A percentile compares a stretch with the other conserved stretches of the same genome.
Evolutionary conservation across 768 basidiomycete species (phyloP).

Genomic region (Hypholoma fasciculare): DNA sequence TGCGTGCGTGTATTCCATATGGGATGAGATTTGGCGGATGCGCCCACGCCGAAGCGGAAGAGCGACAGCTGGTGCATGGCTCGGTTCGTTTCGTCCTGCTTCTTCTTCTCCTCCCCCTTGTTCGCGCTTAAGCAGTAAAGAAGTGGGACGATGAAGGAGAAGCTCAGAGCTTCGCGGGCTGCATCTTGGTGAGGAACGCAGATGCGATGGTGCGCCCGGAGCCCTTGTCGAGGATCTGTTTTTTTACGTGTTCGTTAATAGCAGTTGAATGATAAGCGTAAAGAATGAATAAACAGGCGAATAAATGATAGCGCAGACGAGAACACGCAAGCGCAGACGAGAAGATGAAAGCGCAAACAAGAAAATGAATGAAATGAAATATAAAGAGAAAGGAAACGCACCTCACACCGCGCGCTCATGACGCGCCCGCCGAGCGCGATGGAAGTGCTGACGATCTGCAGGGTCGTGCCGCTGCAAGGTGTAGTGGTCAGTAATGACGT

Average conservation of each 20-base stretch:
- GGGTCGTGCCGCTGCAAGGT: conserved; percentile 48
- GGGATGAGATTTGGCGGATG: too few species aligned
- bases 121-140: too few species aligned
- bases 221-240: conserved; percentile 58
- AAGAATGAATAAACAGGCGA: too few species aligned
- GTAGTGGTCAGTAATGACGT: conserved; percentile 7
- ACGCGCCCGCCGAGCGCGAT: conserved; percentile 67
- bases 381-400: conserved; percentile 27
- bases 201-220: conserved; percentile 63
- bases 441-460: conserved; percentile 63
- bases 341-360: neutral
- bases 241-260: too few species aligned
- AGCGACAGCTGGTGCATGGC: too few species aligned
- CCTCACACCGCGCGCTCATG: conserved; percentile 75
- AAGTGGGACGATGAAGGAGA: too few species aligned
- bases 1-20: too few species aligned
- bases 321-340: neutral
- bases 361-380: neutral
- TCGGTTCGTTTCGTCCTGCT: too few species aligned
- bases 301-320: too few species aligned
- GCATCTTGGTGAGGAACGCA: conserved; percentile 73
- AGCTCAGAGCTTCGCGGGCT: conserved; percentile 52
- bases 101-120: too few species aligned
- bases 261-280: too few species aligned
- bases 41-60: too few species aligned